Conservation (phyloP, 2,329 filamentous ascomycete species). For the Tetracladium maxilliforme region DNA sequence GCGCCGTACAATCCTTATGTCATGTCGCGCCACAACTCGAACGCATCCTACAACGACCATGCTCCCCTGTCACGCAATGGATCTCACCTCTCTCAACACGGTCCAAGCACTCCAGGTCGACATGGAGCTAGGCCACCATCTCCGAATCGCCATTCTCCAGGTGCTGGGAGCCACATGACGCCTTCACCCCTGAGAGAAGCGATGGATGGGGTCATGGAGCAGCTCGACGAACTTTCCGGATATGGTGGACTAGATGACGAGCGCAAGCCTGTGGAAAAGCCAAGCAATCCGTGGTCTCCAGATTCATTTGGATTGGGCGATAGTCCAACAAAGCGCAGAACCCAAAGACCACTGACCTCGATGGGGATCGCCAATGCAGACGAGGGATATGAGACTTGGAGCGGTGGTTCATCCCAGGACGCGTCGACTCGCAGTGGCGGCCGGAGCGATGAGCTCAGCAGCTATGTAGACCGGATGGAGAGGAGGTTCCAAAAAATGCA, state of each 20-base stretch:
- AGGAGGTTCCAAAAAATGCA: conserved; percentile 62
- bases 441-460: conserved; percentile 52
- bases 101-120: conserved; percentile 13
- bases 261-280: conserved; percentile 40
- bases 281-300: conserved; percentile 73
- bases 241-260: no score
- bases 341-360: conserved; percentile 53
- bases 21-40: no score
- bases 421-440: conserved; percentile 13
- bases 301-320: conserved; percentile 56
- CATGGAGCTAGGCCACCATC: conserved; percentile 35
- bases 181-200: conserved; percentile 86
- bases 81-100: conserved; percentile 6
- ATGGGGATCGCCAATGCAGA: conserved; percentile 50
- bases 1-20: no score
- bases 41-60: no score
- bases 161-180: conserved; percentile 53
- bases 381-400: conserved; percentile 41
- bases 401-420: conserved; percentile 6
- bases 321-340: conserved; percentile 11
- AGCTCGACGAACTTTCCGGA: no score
- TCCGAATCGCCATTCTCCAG: conserved; percentile 54
- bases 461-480: conserved; percentile 89
- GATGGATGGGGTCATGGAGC: conserved; percentile 98
- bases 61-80: conserved; percentile 6